Base-by-base conservation (phyloP, 1,284 basidiomycete genomes). In the Microbotryum silenes-acaulis region DNA sequence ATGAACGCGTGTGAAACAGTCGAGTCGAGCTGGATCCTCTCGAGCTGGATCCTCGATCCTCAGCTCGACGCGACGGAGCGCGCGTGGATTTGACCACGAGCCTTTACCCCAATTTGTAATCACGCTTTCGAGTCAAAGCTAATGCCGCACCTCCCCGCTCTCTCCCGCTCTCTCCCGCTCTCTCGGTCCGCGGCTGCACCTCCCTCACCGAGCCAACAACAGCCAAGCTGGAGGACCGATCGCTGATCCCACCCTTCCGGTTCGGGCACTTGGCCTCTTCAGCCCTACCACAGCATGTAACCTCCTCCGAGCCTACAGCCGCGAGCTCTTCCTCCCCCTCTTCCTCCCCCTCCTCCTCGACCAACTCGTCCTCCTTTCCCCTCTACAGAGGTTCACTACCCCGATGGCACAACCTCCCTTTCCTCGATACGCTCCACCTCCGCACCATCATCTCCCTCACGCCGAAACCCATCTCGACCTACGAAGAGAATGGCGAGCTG, bases 321-420 rank as follows among this genome's bases (percentile, higher is more conserved):
- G n/a, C n/a, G n/a, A n/a, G n/a, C n/a, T n/a, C n/a, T n/a, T n/a
- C n/a, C n/a, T n/a, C 37, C 6, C 12, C 37, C 37, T 16, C 16
- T 1, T 1, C 37, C 37, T 16, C 12, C 16, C 12, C 37, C 18
- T 29, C 54, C 44, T 16, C 8, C 10, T 29, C 47, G 37, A n/a
- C 21, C 50, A 10, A 33, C 23, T 21, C n/a, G 4, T 27, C 46
- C 47, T 44, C 20, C 44, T 52, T 18, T 6, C 31, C 29, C 42
- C 37, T 60, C 33, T 60, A 60, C 53, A 45, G 59, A 10, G 59
- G 59, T 47, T 54, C 48, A 12, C 54, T 60, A n/a, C 59, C 59
- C 53, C 55, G 56, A 21, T 29, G 23, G n/a, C 46, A 29, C 53
- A 60, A 60, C 49, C 54, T 56, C 25, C 7, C 53, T 29, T 60